Conservation (phyloP, 345 rosid species). For the Eutrema yunnanense region DNA sequence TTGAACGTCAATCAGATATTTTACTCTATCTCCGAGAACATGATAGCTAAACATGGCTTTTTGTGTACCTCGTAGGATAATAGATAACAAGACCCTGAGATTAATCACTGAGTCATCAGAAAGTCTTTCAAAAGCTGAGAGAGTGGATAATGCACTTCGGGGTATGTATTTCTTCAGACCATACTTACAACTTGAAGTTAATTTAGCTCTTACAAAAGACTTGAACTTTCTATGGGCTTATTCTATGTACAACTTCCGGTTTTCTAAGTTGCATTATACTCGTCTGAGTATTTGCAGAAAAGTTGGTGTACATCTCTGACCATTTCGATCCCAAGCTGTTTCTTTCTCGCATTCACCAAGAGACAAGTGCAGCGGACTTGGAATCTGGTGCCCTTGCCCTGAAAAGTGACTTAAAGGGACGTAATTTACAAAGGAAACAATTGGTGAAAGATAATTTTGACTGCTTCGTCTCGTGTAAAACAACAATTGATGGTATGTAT, state of each 20-base stretch:
- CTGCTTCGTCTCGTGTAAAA: constrained; percentile 98
- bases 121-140: constrained; percentile 50
- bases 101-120: constrained; percentile 70
- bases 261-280: neutral
- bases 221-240: neutral
- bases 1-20: neutral
- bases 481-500: constrained; percentile 88
- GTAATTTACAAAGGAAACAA: constrained; percentile 83
- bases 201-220: neutral
- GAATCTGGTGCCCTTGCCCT: constrained; percentile 89
- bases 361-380: constrained; percentile 73
- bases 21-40: neutral
- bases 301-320: constrained; percentile 79
- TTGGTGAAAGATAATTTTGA: constrained; percentile 94
- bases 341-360: constrained; percentile 79
- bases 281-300: constrained; percentile 54
- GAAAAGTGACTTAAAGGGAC: constrained; percentile 86
- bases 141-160: constrained; percentile 59
- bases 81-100: constrained; percentile 74
- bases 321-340: constrained; percentile 84
- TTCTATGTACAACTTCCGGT: neutral
- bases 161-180: constrained; percentile 38
- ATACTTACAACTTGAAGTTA: neutral
- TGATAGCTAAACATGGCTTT: constrained; percentile 9
- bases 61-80: constrained; percentile 50